phyloP scores from a whole-genome alignment of 148 eudicot genomes.

The Rhododendron henanense region DNA sequence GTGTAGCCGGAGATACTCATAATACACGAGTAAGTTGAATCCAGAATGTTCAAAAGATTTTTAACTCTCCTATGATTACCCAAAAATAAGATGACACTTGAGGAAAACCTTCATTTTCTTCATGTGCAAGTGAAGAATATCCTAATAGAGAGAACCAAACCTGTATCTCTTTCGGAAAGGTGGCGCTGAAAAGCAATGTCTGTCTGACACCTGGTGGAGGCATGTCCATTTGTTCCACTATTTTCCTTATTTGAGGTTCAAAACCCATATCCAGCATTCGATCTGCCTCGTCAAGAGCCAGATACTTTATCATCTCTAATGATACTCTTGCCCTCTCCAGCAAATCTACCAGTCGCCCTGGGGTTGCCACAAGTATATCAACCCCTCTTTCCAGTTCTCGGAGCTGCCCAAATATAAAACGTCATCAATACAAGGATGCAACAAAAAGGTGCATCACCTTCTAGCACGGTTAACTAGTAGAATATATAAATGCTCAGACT shows the following conservation, averaged over 20 bases:
- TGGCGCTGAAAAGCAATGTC: constrained; percentile 91
- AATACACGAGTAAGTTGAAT: background rate
- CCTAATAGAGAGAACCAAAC: constrained; percentile 28
- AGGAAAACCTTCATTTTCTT: background rate
- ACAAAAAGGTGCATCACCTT: background rate
- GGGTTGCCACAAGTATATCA: constrained; percentile 93
- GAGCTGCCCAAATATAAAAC: constrained; percentile 36
- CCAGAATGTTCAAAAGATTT: background rate
- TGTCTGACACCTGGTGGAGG: constrained; percentile 74
- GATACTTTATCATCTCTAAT: constrained; percentile 55
- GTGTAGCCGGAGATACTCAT: background rate
- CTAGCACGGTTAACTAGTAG: background rate
- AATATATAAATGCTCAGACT: background rate
- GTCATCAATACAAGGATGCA: background rate
- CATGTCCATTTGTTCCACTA: constrained; percentile 90
- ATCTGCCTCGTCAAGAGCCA: constrained; percentile 94
- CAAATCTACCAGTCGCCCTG: constrained; percentile 86
- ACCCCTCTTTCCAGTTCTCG: constrained; percentile 89
- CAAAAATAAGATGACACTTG: background rate
- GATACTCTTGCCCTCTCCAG: constrained; percentile 85
- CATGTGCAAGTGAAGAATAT: background rate
- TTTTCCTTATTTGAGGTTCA: constrained; percentile 93
- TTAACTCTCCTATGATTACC: background rate
- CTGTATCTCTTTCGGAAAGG: constrained; percentile 95
- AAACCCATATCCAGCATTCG: constrained; percentile 97